A percentile compares a stretch with the other conserved stretches of the same genome.
Conservation (phyloP, 225 moss, liverwort and hornwort species). For the Climacium dendroides region DNA sequence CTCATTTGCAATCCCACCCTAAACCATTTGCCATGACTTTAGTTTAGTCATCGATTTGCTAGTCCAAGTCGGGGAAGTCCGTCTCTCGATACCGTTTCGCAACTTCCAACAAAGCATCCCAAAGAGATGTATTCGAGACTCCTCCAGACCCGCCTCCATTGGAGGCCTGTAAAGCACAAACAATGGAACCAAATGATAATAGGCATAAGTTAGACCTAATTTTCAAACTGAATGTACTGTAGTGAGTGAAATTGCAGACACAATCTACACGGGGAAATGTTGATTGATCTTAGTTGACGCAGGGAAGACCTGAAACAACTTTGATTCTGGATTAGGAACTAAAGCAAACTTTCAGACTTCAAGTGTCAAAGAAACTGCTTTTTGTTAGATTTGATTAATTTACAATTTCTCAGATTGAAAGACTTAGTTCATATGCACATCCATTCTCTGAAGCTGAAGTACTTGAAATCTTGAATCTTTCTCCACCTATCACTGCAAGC, state of each 20-base stretch:
- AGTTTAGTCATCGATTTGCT: not conserved
- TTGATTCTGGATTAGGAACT: not conserved
- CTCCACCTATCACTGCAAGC: not conserved
- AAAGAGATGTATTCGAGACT: not conserved
- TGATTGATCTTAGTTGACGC: too few relatives aligned
- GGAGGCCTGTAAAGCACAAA: not conserved
- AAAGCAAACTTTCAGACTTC: not conserved
- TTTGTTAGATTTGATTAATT: not conserved
- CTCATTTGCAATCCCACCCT: not conserved
- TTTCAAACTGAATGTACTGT: too few relatives aligned
- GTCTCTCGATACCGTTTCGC: rapidly evolving
- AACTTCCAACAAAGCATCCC: not conserved
- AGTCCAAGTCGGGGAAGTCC: not conserved
- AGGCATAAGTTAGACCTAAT: not conserved
- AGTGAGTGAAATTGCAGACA: not conserved
- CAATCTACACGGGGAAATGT: not conserved
- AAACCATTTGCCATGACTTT: not conserved
- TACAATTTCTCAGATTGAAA: not conserved
- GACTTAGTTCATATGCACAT: not conserved
- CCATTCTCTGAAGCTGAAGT: not conserved
- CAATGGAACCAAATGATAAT: not conserved
- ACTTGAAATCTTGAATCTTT: not conserved
- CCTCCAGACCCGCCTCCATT: not conserved
- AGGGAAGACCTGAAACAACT: not conserved
- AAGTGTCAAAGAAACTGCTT: not conserved